These are phyloP conservation scores for Aphanomyces stellatus DNA, from an alignment of 352 stramenopile species.

Conservation along the genomic window DNA sequence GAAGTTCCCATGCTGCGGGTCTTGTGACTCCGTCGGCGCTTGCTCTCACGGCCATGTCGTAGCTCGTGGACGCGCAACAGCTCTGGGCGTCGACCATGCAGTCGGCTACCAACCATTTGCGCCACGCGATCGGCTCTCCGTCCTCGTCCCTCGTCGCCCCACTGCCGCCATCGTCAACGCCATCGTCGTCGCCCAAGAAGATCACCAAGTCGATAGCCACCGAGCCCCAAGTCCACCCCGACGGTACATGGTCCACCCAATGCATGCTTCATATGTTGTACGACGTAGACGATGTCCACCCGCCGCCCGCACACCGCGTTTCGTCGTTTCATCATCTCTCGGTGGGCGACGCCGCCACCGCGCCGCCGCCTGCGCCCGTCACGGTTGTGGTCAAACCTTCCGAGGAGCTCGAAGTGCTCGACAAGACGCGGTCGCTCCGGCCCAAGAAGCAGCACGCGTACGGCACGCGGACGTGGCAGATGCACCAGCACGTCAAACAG, in stretches of 20 bases:
- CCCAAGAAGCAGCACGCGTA: constrained; percentile 45
- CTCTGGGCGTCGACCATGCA: constrained; percentile 14
- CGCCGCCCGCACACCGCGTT: neutral
- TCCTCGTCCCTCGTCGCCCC: neutral
- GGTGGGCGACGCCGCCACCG: neutral
- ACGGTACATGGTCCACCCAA: neutral
- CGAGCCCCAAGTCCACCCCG: neutral
- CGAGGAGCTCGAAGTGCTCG: constrained; percentile 37
- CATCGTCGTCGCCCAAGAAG: neutral
- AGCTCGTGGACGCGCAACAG: constrained; percentile 19
- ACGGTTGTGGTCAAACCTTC: neutral
- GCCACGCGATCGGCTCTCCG: neutral
- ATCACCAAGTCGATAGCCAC: neutral
- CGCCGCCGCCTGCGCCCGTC: neutral
- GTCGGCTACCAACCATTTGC: neutral
- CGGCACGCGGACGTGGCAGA: constrained; percentile 52
- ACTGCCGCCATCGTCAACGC: neutral
- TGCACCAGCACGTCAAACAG: constrained; percentile 63
- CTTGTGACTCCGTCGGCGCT: constrained; percentile 34
- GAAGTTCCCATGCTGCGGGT: constrained; percentile 10
- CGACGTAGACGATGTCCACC: neutral
- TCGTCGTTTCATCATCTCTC: neutral
- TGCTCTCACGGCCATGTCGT: constrained; percentile 23
- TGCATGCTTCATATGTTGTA: neutral
- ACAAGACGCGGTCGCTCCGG: constrained; percentile 45